These are phyloP conservation scores for Dendrothele bispora DNA, from an alignment of 768 basidiomycete species.

Conservation along the genomic window DNA sequence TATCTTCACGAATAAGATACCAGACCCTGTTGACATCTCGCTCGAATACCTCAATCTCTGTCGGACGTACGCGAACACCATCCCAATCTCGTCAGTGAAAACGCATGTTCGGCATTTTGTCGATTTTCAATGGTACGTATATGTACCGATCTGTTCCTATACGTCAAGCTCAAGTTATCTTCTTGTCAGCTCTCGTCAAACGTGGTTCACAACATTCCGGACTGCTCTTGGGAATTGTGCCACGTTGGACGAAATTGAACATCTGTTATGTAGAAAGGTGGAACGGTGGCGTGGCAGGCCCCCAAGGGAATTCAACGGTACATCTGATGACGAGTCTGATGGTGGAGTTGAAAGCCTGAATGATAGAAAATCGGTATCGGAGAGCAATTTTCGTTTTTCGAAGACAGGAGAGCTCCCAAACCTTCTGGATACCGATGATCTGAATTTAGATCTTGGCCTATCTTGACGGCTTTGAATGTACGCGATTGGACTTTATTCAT, in stretches of 20 bases:
- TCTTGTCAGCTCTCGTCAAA: constrained; percentile 26
- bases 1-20: constrained; percentile 52
- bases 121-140: constrained; percentile 63
- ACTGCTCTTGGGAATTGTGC: constrained; percentile 25
- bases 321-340: too few relatives aligned
- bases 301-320: too few relatives aligned
- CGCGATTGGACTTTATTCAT: too few relatives aligned
- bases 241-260: constrained; percentile 29
- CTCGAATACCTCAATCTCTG: constrained; percentile 71
- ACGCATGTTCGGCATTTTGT: constrained; percentile 70
- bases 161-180: background rate
- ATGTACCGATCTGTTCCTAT: background rate
- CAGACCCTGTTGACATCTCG: constrained; percentile 66
- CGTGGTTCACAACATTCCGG: constrained; percentile 38
- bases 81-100: constrained; percentile 49
- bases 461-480: too few relatives aligned
- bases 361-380: too few relatives aligned
- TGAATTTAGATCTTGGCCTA: too few relatives aligned
- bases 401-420: too few relatives aligned
- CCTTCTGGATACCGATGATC: too few relatives aligned
- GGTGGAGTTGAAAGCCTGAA: too few relatives aligned
- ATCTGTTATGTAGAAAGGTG: constrained; percentile 26
- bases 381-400: too few relatives aligned
- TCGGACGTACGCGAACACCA: constrained; percentile 47
- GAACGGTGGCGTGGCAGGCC: constrained; percentile 31